phyloP scores from a whole-genome alignment of 768 basidiomycete species.

The Naganishia randhawae region DNA sequence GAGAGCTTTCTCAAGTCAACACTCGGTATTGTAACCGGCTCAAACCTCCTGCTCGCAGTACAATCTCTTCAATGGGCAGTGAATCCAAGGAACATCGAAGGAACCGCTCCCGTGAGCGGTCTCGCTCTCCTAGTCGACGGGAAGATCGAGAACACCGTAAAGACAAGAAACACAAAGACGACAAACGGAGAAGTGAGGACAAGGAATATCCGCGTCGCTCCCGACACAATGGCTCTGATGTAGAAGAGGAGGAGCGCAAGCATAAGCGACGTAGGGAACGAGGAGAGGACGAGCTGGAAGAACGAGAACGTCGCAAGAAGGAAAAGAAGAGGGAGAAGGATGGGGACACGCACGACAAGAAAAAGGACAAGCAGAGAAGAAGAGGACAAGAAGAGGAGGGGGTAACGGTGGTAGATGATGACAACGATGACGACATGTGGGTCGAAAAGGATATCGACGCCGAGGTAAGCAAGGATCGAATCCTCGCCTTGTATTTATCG shows the following conservation, averaged over 20 bases:
- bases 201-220: neutral
- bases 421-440: conserved; percentile 66
- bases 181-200: conserved; percentile 13
- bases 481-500: neutral
- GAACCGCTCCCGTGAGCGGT: conserved; percentile 13
- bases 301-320: conserved; percentile 25
- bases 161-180: conserved; percentile 11
- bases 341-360: conserved; percentile 39
- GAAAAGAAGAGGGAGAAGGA: conserved; percentile 33
- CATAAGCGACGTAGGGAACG: conserved; percentile 30
- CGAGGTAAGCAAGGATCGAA: conserved; percentile 18
- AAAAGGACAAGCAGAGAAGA: conserved; percentile 35
- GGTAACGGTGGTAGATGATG: conserved; percentile 61
- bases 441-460: conserved; percentile 50
- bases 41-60: no score
- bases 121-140: conserved; percentile 14
- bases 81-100: conserved; percentile 3
- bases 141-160: conserved; percentile 15
- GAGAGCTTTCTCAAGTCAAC: no score
- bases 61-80: conserved; percentile 11
- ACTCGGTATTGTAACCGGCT: no score
- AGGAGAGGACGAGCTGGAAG: conserved; percentile 26
- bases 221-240: conserved; percentile 2
- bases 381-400: conserved; percentile 47
- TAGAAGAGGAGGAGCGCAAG: conserved; percentile 21